Percentiles rank a stretch among this genome's conserved stretches.
These are phyloP conservation scores for Cucumis sativus DNA, from an alignment of 306 rosid species.

Conservation along the genomic window DNA sequence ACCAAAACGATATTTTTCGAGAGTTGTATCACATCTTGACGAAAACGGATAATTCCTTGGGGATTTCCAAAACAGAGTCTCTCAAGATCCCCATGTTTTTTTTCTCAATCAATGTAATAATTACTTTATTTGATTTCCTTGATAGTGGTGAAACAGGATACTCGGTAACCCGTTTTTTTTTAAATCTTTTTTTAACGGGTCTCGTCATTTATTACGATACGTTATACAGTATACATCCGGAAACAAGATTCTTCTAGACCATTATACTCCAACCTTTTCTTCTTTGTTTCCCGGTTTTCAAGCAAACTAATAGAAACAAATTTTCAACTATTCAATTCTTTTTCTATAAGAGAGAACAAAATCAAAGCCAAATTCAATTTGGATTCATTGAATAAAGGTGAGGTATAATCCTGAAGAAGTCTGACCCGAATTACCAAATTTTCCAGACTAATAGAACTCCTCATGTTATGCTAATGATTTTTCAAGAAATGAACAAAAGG, in stretches of 20 bases:
- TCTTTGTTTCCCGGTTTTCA: not conserved
- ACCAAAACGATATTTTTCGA: constrained; percentile 1
- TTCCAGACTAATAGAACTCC: not conserved
- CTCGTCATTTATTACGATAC: not conserved
- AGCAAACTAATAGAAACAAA: not conserved
- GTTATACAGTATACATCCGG: not conserved
- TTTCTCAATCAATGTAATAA: not conserved
- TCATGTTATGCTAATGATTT: not conserved
- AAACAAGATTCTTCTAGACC: not conserved
- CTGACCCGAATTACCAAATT: not conserved
- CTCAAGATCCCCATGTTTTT: not conserved
- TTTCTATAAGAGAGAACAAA: not conserved
- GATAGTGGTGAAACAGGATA: not conserved
- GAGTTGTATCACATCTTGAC: not conserved
- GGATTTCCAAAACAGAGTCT: not conserved
- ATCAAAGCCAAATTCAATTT: not conserved
- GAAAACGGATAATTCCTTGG: not conserved
- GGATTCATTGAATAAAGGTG: not conserved
- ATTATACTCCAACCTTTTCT: not conserved
- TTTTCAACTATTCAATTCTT: not conserved
- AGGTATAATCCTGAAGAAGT: not conserved
- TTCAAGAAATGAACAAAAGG: not conserved
- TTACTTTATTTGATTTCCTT: not conserved
- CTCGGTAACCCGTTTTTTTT: not conserved
- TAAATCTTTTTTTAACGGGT: not conserved